Base-by-base conservation (phyloP, 2,329 filamentous ascomycete species). In the Orbilia ellipsospora region DNA sequence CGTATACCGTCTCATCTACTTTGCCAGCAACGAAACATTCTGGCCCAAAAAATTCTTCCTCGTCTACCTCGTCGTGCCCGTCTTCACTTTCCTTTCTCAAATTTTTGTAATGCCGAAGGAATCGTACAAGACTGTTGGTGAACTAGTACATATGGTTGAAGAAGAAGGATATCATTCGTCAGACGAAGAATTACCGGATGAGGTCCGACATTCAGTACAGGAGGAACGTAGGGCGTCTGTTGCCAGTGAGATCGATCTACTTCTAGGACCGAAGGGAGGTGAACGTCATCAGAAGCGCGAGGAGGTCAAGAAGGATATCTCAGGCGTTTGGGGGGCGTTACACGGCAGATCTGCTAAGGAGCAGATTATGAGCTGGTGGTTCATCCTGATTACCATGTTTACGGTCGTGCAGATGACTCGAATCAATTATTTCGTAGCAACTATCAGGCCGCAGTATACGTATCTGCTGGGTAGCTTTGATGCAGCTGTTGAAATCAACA, bases 361-460 rank as follows among this genome's bases (percentile, higher is more conserved):
- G 79, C 94, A 97, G 82, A 90, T 97, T 78, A 82, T 84, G 6
- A 92, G 90, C 1, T 90, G 90, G 0, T 97, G 93, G 93, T 97
- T 95, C 81, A 84, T 93, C 16, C 86, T 96, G 44, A 92, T 96
- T 79, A 91, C 92, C 4, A 82, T 93, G 18, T 94, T 96, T 81
- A 96, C 92, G 2, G 82, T 86, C 52, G 77, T 87, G 28, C 85
- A 87, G 81, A 88, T 86, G 84, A 90, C 89, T 1, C 87, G 90
- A 31, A 96, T 96, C 86, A 96, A 96, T 83, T 96, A 93, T 84
- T 96, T 96, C 81, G 92, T 97, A 63, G 92, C 93, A 2, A 96
- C 93, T 1, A 90, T 96, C 77, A 87, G 91, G 1, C 86, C 90
- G 1, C 93, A 97, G 82, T 96, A 96, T 83, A 87, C 89, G 52